Percentiles rank a stretch among this genome's conserved stretches.
phyloP scores from a whole-genome alignment of 306 rosid genomes.

The Begonia masoniana region DNA sequence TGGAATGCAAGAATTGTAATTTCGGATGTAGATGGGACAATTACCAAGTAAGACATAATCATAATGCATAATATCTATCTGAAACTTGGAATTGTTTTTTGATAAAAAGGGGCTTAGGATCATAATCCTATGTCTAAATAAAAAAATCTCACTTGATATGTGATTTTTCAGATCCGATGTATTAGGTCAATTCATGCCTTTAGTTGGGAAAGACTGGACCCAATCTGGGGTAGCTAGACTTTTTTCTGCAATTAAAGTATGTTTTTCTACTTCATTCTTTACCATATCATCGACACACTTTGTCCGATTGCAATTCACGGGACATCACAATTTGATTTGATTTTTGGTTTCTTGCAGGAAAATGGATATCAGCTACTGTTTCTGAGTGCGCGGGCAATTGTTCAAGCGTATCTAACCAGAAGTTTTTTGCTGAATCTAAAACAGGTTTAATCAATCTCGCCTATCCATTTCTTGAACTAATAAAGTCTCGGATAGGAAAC shows the following conservation, averaged over 20 bases:
- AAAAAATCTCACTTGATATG: not conserved
- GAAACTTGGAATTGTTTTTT: too few species aligned
- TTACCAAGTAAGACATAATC: conserved; percentile 64
- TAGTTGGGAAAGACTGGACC: conserved; percentile 94
- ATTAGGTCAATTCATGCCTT: conserved; percentile 98
- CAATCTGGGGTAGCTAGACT: conserved; percentile 96
- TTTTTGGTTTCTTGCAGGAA: conserved; percentile 43
- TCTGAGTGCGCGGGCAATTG: conserved; percentile 97
- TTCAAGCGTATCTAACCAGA: conserved; percentile 91
- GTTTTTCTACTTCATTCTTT: not conserved
- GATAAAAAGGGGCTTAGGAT: too few species aligned
- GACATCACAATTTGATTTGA: not conserved
- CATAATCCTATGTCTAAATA: too few species aligned
- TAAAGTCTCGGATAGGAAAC: too few species aligned
- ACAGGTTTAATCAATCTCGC: not conserved
- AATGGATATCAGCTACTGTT: conserved; percentile 97
- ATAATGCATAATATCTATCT: too few species aligned
- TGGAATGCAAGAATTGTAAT: conserved; percentile 94
- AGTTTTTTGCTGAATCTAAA: conserved; percentile 41
- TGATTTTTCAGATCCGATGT: conserved; percentile 73
- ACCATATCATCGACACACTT: not conserved
- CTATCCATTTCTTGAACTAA: not conserved
- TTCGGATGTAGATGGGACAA: conserved; percentile 97
- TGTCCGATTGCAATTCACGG: not conserved
- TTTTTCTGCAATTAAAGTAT: conserved; percentile 83